A percentile compares a stretch with the other conserved stretches of the same genome.
Evolutionary conservation across 176 grass and related monocot genomes (phyloP).

Genomic region (sorghum (Sorghum bicolor)): Sorghum_bicolor_NCBIv3 NC_012870.2:73645001-73645500

Average conservation of each 20-base stretch:
- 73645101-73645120: conserved; percentile 81
- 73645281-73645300: conserved; percentile 79
- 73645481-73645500: not conserved
- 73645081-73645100: conserved; percentile 65
- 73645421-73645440: not conserved
- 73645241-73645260: conserved; percentile 73
- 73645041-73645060: conserved; percentile 98
- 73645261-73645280: conserved; percentile 88
- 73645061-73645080: conserved; percentile 84
- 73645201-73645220: conserved; percentile 21
- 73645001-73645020: conserved; percentile 70
- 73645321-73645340: conserved; percentile 82
- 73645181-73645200: not conserved
- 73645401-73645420: conserved; percentile 44
- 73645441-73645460: not conserved
- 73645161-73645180: conserved; percentile 2
- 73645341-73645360: conserved; percentile 91
- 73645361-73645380: conserved; percentile 94
- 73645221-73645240: conserved; percentile 34
- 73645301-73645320: conserved; percentile 85
- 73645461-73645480: not conserved
- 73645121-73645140: conserved; percentile 66
- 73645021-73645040: conserved; percentile 89
- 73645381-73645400: conserved; percentile 97
- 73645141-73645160: conserved; percentile 73